Percentiles rank a stretch among this genome's conserved stretches.
phyloP scores from a whole-genome alignment of 257 asterid species.

The Solanum sejunctum region DNA sequence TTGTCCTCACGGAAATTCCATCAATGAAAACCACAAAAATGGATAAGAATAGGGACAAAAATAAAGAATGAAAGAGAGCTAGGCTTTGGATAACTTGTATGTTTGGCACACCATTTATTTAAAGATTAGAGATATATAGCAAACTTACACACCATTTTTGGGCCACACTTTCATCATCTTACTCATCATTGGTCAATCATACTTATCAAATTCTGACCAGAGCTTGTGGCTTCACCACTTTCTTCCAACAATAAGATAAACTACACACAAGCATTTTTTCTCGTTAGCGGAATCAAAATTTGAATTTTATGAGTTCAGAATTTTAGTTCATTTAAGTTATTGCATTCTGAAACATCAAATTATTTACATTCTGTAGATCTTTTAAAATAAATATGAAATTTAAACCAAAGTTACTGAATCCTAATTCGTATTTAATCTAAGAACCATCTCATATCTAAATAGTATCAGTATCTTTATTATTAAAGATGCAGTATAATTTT shows the following conservation, averaged over 20 bases:
- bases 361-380: neutral
- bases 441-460: neutral
- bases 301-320: neutral
- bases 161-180: neutral
- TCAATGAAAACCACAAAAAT: neutral
- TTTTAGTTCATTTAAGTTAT: neutral
- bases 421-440: neutral
- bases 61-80: neutral
- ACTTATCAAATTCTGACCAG: neutral
- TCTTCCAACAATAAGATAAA: neutral
- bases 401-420: rapidly evolving
- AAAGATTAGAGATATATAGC: neutral
- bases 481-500: neutral
- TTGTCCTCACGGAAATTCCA: neutral
- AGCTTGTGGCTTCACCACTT: neutral
- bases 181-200: neutral
- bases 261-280: neutral
- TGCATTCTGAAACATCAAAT: rapidly evolving
- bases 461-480: rapidly evolving
- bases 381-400: neutral
- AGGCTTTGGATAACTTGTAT: neutral
- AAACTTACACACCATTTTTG: neutral
- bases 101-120: neutral
- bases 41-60: neutral
- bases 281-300: rapidly evolving